These are phyloP conservation scores for Sporothrix euskadiensis DNA, from an alignment of 2,329 filamentous ascomycete species.

Conservation along the genomic window DNA sequence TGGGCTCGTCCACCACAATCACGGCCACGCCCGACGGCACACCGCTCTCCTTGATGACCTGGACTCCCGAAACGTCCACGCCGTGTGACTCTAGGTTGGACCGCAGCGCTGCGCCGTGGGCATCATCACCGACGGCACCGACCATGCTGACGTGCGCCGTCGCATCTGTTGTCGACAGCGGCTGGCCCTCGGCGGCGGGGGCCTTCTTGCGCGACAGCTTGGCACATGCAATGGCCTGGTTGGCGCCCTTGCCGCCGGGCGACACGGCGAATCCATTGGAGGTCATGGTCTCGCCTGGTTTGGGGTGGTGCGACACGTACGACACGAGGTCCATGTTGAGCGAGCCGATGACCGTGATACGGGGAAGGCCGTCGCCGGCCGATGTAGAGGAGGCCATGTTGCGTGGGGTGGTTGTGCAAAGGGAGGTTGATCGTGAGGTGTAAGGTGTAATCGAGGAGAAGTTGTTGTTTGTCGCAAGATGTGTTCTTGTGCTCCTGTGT, in stretches of 20 bases:
- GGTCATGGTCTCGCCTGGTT: slow-evolving; percentile 84
- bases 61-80: slow-evolving; percentile 60
- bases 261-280: slow-evolving; percentile 75
- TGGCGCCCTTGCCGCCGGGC: slow-evolving; percentile 90
- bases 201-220: slow-evolving; percentile 67
- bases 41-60: slow-evolving; percentile 39
- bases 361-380: slow-evolving; percentile 37
- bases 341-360: slow-evolving; percentile 84
- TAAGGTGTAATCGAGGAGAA: not conserved
- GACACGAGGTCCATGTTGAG: slow-evolving; percentile 94
- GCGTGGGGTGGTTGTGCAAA: no score
- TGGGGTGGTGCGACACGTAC: slow-evolving; percentile 78
- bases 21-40: slow-evolving; percentile 71
- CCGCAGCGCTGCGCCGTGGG: slow-evolving; percentile 63
- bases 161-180: not conserved
- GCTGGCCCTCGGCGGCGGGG: slow-evolving; percentile 39
- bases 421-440: not conserved
- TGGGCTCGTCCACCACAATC: slow-evolving; percentile 72
- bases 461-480: no score
- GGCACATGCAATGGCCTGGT: slow-evolving; percentile 87
- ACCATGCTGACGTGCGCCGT: slow-evolving; percentile 64
- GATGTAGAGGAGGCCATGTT: not conserved
- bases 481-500: not conserved
- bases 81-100: slow-evolving; percentile 60
- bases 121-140: slow-evolving; percentile 70